These are phyloP conservation scores for Metarhizium anisopliae DNA, from an alignment of 2,329 filamentous ascomycete species.

Conservation along the genomic window DNA sequence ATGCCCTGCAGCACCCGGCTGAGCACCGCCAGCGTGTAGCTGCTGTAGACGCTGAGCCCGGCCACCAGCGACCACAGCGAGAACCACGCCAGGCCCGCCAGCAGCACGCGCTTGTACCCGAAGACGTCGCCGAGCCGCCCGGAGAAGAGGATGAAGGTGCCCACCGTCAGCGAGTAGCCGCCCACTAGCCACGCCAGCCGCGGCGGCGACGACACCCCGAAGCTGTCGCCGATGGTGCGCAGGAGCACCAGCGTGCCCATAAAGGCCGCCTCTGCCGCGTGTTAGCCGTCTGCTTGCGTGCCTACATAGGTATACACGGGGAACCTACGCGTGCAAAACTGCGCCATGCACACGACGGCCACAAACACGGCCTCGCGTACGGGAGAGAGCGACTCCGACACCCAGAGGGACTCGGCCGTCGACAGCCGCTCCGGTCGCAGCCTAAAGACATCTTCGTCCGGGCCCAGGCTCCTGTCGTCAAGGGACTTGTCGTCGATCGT, in stretches of 20 bases:
- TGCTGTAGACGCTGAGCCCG: constrained; percentile 31
- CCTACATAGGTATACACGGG: not conserved
- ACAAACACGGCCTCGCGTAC: constrained; percentile 29
- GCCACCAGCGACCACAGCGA: constrained; percentile 41
- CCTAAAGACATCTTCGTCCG: no score
- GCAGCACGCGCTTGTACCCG: constrained; percentile 46
- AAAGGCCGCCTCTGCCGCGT: constrained; percentile 22
- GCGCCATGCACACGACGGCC: constrained; percentile 33
- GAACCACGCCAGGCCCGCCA: constrained; percentile 47
- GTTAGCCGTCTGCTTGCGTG: not conserved
- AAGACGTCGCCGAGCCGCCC: constrained; percentile 49
- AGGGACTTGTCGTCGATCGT: no score
- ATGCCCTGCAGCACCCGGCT: constrained; percentile 49
- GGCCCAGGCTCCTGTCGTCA: no score
- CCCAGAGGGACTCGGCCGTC: constrained; percentile 10
- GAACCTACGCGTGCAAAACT: constrained; percentile 28
- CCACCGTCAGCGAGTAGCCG: constrained; percentile 45
- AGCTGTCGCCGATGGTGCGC: constrained; percentile 36
- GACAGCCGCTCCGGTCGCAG: not conserved
- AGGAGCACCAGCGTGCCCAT: constrained; percentile 34
- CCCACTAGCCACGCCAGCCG: constrained; percentile 48
- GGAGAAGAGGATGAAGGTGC: constrained; percentile 48
- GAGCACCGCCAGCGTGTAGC: constrained; percentile 36
- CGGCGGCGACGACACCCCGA: constrained; percentile 31
- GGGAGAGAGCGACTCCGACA: constrained; percentile 14